Base-by-base conservation (phyloP, 1,139 yeast genomes). In the Maudiozyma humilis region DNA sequence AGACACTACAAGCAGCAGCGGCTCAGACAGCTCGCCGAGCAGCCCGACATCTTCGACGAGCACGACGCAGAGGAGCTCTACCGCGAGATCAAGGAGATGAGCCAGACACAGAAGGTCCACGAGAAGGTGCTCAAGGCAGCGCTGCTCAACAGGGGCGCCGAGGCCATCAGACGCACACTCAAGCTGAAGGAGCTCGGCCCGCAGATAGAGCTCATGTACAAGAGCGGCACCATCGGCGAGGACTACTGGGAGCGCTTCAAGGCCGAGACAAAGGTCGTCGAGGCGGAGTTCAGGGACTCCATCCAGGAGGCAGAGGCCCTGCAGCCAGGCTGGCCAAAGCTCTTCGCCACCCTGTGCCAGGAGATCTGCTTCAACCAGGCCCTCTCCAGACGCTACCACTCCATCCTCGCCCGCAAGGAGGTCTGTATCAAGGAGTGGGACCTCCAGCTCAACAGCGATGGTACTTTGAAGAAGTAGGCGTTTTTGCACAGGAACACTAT, bases 321-420 rank as follows among this genome's bases (percentile, higher is more conserved):
- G 53, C 85, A 85, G 60, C 75, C 78, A 42, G 93, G 87, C 23
- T 89, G 96, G 96, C 76, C 82, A 6, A 82, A 77, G 52, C 68
- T 74, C 43, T 77, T 87, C 56, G 83, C 88, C 60, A 82, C 83
- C 12, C 76, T 83, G 16, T 85, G 91, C 31, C 91, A 83, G 57
- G 97, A 91, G 59, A 81, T 91, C 40, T 86, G 95, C 52, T 85
- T 87, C 65, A 89, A 89, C 61, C 94, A 85, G 64, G 96, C 96
- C 0, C 71, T 91, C 45, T 76, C 93, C 66, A 77, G 93, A 68
- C 79, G 96, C 58, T 69, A 87, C 46, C 65, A 66, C 32, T 76
- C 87, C n/a, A 73, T 84, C 56, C 79, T 75, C 16, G 72, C 68
- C 32, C 73, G 87, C 56, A 69, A 71, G 41, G 66, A 70, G 44